A percentile compares a stretch with the other conserved stretches of the same genome.
These are phyloP conservation scores for Bolboschoenoplectus hybrid DNA, from an alignment of 202 grass and related monocot species.

Conservation along the genomic window DNA sequence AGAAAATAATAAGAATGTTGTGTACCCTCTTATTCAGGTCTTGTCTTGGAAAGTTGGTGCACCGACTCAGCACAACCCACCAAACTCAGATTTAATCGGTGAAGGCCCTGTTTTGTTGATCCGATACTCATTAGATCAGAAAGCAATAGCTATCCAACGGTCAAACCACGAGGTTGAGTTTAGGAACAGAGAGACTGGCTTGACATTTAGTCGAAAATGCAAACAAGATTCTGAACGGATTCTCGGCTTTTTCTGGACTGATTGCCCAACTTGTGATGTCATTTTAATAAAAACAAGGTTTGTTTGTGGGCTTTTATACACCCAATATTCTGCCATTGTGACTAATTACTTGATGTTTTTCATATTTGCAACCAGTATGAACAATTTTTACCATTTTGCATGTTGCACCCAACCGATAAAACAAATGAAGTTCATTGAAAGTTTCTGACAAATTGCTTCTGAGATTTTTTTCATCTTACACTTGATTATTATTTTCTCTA, in stretches of 20 bases:
- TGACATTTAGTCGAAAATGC: constrained; percentile 66
- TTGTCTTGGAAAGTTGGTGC: constrained; percentile 85
- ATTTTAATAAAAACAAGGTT: constrained; percentile 97
- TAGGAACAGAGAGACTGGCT: constrained; percentile 81
- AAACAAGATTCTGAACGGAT: constrained; percentile 83
- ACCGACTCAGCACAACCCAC: constrained; percentile 60
- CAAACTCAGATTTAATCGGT: constrained; percentile 84
- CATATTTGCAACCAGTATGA: not conserved
- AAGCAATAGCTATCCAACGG: constrained; percentile 80
- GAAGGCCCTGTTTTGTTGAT: constrained; percentile 86
- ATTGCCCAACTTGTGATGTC: constrained; percentile 86
- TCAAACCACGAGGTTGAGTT: constrained; percentile 87
- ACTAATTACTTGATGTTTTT: not conserved
- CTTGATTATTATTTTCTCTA: constrained; percentile 12
- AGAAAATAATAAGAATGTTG: constrained; percentile 30
- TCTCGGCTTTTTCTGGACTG: constrained; percentile 98
- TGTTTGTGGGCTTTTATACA: constrained; percentile 24
- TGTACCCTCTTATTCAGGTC: constrained; percentile 55
- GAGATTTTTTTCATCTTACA: not conserved
- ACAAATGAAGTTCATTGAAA: constrained; percentile 11
- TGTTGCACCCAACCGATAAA: not conserved
- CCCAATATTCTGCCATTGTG: constrained; percentile 5
- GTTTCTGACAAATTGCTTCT: not conserved
- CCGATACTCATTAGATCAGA: constrained; percentile 88
- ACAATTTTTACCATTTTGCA: not conserved